Evolutionary conservation across 495 filamentous ascomycete genomes (phyloP), one percentile per base, ranked within the genome.

Genomic region (Parathielavia appendiculata): DNA sequence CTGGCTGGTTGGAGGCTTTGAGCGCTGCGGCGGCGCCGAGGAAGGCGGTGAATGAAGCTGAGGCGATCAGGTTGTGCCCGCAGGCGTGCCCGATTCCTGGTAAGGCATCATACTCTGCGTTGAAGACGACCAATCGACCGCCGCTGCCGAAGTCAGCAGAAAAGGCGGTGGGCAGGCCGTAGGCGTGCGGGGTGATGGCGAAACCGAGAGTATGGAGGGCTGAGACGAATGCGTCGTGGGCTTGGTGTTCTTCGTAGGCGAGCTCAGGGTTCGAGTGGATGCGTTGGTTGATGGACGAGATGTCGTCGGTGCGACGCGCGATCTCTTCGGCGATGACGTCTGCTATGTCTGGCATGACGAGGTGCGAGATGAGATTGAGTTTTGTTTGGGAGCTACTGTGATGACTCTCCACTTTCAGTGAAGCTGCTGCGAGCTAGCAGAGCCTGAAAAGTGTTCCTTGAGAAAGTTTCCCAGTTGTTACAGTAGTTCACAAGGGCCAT

Each of bases 31-130:
- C 83, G 0, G 80, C 69, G 5, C 80, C 83, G 16, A 89, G 69
- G 34, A 83, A 85, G 1, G 77, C 81, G 2, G 79, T 76, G 9
- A 88, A 65, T 4, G 81, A 84, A n/a, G 78, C 74, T 0, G 79
- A 83, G 0, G 84, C 78, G 58, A 88, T 88, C 1, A 88, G 73
- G 61, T 88, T 88, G 70, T 88, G 86, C 0, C 86, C 85, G 69
- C 81, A 58, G 60, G 78, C 53, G 66, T 83, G 62, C 64, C 81
- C 55, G 68, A 75, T 61, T 66, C 67, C 69, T 13, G 73, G 75
- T 5, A 76, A 62, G 12, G 74, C 73, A 55, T 76, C 81, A 49
- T 83, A 84, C 67, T 84, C 82, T 30, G 79, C 80, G 55, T 82
- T 83, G 67, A 79, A 83, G n/a, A 73, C 66, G 17, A 85, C 62